Evolutionary conservation across 2,329 filamentous ascomycete species (phyloP).

Genomic region (Fusarium anthophilum): DNA sequence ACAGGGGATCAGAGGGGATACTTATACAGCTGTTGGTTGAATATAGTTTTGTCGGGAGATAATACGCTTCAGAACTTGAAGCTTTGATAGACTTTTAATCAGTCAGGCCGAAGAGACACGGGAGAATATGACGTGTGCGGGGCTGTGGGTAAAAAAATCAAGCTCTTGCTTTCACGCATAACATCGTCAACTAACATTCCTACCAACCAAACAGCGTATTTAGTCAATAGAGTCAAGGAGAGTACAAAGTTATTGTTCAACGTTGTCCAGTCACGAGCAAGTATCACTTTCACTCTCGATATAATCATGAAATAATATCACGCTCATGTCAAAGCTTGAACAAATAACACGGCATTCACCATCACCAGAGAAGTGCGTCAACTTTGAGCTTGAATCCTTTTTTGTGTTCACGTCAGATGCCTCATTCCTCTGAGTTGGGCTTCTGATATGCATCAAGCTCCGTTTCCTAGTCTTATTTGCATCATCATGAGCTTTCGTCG

Average conservation of each 20-base stretch:
- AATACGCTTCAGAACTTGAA: not conserved
- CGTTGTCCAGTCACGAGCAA: not conserved
- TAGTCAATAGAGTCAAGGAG: no score
- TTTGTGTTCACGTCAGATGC: constrained; percentile 24
- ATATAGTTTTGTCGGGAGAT: not conserved
- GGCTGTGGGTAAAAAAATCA: not conserved
- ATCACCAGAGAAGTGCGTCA: not conserved
- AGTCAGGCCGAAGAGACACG: not conserved
- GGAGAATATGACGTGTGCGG: constrained; percentile 2
- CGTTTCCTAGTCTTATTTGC: constrained; percentile 28
- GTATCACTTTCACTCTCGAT: not conserved
- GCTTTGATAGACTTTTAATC: not conserved
- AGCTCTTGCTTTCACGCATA: not conserved
- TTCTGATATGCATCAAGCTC: constrained; percentile 23
- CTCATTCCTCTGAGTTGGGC: not conserved
- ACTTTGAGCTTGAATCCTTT: constrained; percentile 23
- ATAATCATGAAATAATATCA: not conserved
- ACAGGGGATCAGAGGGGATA: not conserved
- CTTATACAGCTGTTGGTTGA: not conserved
- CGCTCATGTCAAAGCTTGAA: not conserved
- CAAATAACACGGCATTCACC: not conserved
- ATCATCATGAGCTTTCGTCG: constrained; percentile 28
- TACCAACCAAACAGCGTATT: not conserved
- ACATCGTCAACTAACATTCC: not conserved
- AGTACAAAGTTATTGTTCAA: not conserved